phyloP scores from a whole-genome alignment of 2,329 filamentous ascomycete species.

The Penicillium sp. region DNA sequence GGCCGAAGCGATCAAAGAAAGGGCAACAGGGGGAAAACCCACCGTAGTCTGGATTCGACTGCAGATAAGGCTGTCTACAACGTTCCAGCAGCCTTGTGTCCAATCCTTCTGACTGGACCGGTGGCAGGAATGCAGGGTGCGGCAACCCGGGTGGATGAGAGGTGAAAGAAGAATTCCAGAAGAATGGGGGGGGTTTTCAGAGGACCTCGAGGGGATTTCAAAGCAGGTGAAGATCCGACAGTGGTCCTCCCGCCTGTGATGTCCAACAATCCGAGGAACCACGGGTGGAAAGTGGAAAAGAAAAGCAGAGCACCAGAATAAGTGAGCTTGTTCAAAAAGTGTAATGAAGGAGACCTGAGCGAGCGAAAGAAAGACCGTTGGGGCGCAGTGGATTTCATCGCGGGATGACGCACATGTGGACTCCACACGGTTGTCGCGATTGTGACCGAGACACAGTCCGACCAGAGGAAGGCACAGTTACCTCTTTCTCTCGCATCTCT shows the following conservation, averaged over 20 bases:
- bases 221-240: no score
- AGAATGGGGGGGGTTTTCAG: no score
- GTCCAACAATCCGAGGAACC: no score
- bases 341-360: slow-evolving; percentile 3
- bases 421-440: not conserved
- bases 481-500: not conserved
- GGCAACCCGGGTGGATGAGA: no score
- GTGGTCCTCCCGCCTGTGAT: no score
- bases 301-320: slow-evolving; percentile 2
- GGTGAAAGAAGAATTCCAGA: no score
- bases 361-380: not conserved
- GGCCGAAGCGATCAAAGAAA: not conserved
- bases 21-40: not conserved
- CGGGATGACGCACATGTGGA: slow-evolving; percentile 9
- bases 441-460: not conserved
- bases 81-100: no score
- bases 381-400: not conserved
- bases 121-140: no score
- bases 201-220: no score
- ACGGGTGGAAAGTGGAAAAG: not conserved
- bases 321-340: not conserved
- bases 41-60: not conserved
- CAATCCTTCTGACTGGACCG: no score
- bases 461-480: not conserved
- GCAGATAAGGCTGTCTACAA: no score